Evolutionary conservation across 805 yeast species (phyloP).

Genomic region (Wickerhamomyces bovis): DNA sequence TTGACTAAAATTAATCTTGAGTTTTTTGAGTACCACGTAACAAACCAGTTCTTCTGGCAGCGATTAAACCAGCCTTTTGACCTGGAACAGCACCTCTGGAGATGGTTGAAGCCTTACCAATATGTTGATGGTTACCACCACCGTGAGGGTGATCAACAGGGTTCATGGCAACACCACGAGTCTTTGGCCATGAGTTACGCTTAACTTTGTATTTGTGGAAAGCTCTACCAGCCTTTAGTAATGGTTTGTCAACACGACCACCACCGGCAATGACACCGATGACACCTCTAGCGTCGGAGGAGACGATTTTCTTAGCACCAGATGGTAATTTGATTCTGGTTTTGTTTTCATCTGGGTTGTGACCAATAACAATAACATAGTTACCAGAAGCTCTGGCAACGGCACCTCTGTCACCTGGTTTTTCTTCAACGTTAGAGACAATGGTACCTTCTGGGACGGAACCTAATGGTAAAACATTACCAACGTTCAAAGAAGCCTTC

Average conservation of each 20-base stretch:
- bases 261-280: constrained; percentile 99
- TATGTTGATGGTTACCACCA: constrained; percentile 99
- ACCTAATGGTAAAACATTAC: constrained; percentile 96
- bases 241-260: constrained; percentile 99
- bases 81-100: constrained; percentile 99
- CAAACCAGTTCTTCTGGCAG: constrained; percentile 99
- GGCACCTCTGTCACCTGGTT: constrained; percentile 99
- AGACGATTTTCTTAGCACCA: constrained; percentile 95
- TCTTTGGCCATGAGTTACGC: constrained; percentile 99
- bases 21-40: constrained; percentile 98
- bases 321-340: constrained; percentile 99
- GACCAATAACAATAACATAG: constrained; percentile 98
- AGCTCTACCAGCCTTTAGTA: constrained; percentile 99
- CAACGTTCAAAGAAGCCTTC: constrained; percentile 94
- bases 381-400: constrained; percentile 99
- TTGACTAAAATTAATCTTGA: constrained; percentile 50
- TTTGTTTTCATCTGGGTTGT: constrained; percentile 98
- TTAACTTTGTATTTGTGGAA: constrained; percentile 99
- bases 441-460: constrained; percentile 99
- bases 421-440: constrained; percentile 96
- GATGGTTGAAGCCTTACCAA: constrained; percentile 99
- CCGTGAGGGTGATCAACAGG: constrained; percentile 99
- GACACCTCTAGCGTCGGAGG: constrained; percentile 98
- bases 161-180: constrained; percentile 99
- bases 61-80: constrained; percentile 99